Evolutionary conservation across 1,284 basidiomycete genomes (phyloP), one percentile per base, ranked within the genome.

Genomic region (Ustilago shanxiensis): DNA sequence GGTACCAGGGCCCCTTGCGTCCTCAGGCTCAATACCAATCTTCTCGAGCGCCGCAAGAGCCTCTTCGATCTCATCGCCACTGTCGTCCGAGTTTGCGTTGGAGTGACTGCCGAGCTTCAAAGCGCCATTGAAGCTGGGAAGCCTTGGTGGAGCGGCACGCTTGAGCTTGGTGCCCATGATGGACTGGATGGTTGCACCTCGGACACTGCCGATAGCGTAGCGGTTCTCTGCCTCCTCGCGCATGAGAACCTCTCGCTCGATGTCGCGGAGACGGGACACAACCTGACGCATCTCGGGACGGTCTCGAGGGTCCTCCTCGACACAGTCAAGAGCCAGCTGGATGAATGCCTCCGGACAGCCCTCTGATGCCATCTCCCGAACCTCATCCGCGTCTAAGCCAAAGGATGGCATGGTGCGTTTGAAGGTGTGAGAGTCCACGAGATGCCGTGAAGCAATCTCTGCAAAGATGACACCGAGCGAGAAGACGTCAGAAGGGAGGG

Each of bases 391-490:
- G 79, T 97, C 93, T 59, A 98, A 90, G 1, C 89, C 90, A 86
- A 95, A 98, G 22, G 53, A 50, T 20, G 79, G 74, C 59, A 81
- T 77, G 51, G 60, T 50, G 14, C 79, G 68, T 54, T 66, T 79
- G 76, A 79, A 79, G 6, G 79, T 80, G 49, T 72, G 52, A 91
- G 84, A 86, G 76, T 95, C 94, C 0, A 95, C 95, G 22, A 98
- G 89, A 65, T 89, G 90, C n/a, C 95, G 89, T 0, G 93, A 90
- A 1, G 92, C 89, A 78, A 99, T 93, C 87, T 99, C 96, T 83
- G 93, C 93, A 81, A 97, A 92, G 79, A 99, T 96, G 85, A 99
- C 91, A 0, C 95, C 96, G 22, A 98, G 90, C 7, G 94, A 95
- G 86, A 94, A 98, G 13, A 98, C 91, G 84, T 99, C 96, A 8